Evolutionary conservation across 2,329 filamentous ascomycete species (phyloP), one percentile per base, ranked within the genome.

Genomic region (Aspergillus flavus): DNA sequence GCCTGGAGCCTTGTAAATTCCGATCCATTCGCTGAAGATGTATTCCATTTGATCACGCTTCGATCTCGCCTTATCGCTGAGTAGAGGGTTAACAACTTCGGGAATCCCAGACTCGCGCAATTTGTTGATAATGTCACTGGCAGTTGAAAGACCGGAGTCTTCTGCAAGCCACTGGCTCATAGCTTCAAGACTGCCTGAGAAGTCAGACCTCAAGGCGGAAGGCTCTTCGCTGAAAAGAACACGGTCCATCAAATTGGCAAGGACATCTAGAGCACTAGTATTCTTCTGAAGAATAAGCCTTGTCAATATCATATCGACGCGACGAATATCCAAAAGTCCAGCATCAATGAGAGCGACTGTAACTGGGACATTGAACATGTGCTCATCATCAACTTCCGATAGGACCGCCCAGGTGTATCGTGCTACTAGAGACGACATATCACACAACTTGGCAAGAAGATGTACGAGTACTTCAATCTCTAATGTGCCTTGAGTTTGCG

Each of bases 11-110:
- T 91, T 91, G 80, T 86, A 90, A 9, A 97, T 85, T 64, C 90
- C 89, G 32, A 94, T 87, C 95, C 95, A 99, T 80, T 99, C 95
- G 50, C 94, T 93, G 72, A 99, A 97, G 23, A 97, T 86, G 74
- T 99, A 98, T 70, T 96, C 93, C 79, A 96, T 88, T 76, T 97
- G 93, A 65, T 96, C 92, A 66, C 89, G 87, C 69, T 89, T 89
- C 36, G 86, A 83, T 45, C 81, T 76, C 19, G 82, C 79, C 57
- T 87, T 84, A 61, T 89, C 86, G 26, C 85, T 87, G 34, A 83
- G 79, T 58, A 84, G 77, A 60, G 84, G 77, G 67, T 84, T 82
- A 57, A 81, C 75, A 80, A 85, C 79, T 81, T 92, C 76, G 6
- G 81, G 81, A 46, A 86, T 80, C 16, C 84, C 82, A 58, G 82